A percentile compares a stretch with the other conserved stretches of the same genome.
Conservation (phyloP, 441 rosid genomes). For the Pelargonium myrrhifolium region DNA sequence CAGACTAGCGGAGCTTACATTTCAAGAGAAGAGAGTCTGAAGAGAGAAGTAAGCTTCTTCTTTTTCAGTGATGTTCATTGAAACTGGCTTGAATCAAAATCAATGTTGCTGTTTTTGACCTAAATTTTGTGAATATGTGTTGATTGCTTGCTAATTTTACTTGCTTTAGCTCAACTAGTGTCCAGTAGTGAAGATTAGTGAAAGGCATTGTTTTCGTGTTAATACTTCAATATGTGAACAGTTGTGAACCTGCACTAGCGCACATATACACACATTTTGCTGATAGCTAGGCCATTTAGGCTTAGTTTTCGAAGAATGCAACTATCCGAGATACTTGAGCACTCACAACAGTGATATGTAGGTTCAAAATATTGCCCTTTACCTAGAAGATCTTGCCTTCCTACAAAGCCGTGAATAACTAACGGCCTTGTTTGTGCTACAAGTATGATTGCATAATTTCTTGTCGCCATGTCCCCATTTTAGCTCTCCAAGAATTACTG, state of each 20-base stretch:
- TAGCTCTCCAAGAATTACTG: neutral
- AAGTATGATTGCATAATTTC: neutral
- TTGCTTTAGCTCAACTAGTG: neutral
- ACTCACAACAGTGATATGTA: neutral
- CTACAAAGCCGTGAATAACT: neutral
- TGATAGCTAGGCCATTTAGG: neutral
- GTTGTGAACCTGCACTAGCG: neutral
- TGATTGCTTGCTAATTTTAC: neutral
- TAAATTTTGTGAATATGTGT: neutral
- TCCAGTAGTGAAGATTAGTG: neutral
- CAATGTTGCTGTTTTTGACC: neutral
- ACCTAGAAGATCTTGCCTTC: no score
- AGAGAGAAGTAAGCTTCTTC: conserved; percentile 52
- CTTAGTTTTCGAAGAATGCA: neutral
- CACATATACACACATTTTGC: neutral
- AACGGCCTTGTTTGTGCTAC: neutral
- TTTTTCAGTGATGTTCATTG: neutral
- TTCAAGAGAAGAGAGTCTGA: conserved; percentile 89
- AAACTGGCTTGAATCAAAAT: neutral
- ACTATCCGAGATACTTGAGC: neutral
- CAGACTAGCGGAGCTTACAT: conserved; percentile 98
- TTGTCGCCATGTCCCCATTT: neutral
- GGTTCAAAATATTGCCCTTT: neutral
- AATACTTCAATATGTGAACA: neutral
- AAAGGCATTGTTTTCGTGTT: neutral